Conservation (phyloP, 78 protist genomes). For the Speleostelium caveatum region DNA sequence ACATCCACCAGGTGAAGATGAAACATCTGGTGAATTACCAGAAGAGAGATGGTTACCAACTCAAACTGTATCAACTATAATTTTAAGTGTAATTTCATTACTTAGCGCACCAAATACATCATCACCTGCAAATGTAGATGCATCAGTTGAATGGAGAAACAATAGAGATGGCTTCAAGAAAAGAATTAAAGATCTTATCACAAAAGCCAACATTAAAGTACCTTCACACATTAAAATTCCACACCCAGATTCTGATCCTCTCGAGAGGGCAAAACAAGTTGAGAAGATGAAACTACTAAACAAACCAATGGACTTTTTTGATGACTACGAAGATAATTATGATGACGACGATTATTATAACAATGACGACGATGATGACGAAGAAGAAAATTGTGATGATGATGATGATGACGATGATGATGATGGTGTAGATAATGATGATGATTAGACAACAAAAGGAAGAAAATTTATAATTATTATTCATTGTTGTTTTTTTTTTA, state of each 20-base stretch:
- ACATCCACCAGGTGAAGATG: constrained; percentile 88
- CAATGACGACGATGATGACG: constrained; percentile 48
- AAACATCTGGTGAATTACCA: constrained; percentile 85
- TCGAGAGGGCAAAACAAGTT: constrained; percentile 63
- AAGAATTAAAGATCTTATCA: constrained; percentile 33
- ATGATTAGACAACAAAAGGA: constrained; percentile 15
- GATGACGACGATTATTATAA: constrained; percentile 57
- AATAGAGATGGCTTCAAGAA: constrained; percentile 35
- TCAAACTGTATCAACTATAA: constrained; percentile 85
- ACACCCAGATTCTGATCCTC: constrained; percentile 81
- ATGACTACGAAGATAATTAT: constrained; percentile 16
- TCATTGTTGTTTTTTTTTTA: no score
- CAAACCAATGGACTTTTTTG: constrained; percentile 67
- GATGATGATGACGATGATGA: constrained; percentile 68
- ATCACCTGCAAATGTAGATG: constrained; percentile 95
- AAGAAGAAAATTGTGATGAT: constrained; percentile 24
- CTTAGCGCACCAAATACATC: constrained; percentile 88
- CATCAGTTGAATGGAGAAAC: constrained; percentile 82
- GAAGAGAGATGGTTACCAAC: constrained; percentile 93
- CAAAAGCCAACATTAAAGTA: constrained; percentile 71
- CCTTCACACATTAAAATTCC: constrained; percentile 77
- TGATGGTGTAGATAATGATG: constrained; percentile 77
- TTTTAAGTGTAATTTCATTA: constrained; percentile 88
- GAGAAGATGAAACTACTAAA: constrained; percentile 66
- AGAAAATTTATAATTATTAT: no score